phyloP scores from a whole-genome alignment of 2,329 filamentous ascomycete species.

The Bipolaris victoriae region DNA sequence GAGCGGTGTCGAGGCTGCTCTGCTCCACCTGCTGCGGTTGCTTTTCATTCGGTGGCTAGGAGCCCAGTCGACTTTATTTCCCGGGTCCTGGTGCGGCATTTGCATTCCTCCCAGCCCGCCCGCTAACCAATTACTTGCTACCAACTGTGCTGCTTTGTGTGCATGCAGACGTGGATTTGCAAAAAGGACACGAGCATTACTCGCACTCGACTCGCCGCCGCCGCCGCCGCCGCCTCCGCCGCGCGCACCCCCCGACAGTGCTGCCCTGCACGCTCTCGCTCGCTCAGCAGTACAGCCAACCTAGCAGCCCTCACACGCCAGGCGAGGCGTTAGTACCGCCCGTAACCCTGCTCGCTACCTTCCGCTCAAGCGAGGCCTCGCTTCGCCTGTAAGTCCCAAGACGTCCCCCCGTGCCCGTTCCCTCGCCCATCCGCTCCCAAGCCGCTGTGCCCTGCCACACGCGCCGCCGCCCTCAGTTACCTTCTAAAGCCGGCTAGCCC shows the following conservation, averaged over 20 bases:
- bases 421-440: constrained; percentile 4
- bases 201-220: not conserved
- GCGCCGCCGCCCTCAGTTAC: constrained; percentile 20
- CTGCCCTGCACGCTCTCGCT: not conserved
- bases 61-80: not conserved
- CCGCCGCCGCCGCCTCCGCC: not conserved
- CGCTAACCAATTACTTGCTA: not conserved
- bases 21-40: constrained; percentile 3
- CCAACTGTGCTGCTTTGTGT: not conserved
- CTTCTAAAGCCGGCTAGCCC: constrained; percentile 33
- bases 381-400: constrained; percentile 17
- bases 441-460: constrained; percentile 28
- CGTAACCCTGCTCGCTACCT: constrained; percentile 15
- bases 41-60: not conserved
- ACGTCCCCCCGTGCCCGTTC: constrained; percentile 2
- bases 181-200: no score
- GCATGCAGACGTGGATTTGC: no score
- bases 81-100: not conserved
- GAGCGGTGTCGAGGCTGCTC: constrained; percentile 3
- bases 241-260: no score
- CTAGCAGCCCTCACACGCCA: not conserved
- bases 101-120: not conserved
- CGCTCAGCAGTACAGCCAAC: not conserved
- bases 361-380: constrained; percentile 26
- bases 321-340: constrained; percentile 4